phyloP scores from a whole-genome alignment of 306 rosid species.

The Gastrolobium bilobum region DNA sequence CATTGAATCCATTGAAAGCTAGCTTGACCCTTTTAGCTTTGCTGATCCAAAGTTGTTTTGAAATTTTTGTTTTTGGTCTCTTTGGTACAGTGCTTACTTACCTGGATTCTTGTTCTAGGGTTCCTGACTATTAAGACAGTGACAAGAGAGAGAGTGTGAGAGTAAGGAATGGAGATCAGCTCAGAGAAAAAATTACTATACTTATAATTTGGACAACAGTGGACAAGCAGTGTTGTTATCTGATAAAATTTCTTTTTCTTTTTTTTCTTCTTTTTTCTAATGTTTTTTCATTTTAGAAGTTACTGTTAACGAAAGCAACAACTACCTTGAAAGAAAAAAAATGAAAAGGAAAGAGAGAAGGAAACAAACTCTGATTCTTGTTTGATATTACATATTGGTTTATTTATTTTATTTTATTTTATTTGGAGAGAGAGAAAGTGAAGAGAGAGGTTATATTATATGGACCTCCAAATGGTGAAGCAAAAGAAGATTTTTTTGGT shows the following conservation, averaged over 20 bases:
- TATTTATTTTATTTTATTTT: slow-evolving; percentile 20
- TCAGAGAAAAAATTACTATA: slow-evolving; percentile 45
- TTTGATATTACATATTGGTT: slow-evolving; percentile 54
- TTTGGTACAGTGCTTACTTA: slow-evolving; percentile 14
- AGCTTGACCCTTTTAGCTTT: slow-evolving; percentile 7
- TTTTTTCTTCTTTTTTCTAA: too few species aligned
- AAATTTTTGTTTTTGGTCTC: slow-evolving; percentile 29
- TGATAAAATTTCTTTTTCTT: background rate
- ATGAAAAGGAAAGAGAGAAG: slow-evolving; percentile 41
- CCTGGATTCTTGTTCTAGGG: slow-evolving; percentile 56
- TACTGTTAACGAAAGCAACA: slow-evolving; percentile 59
- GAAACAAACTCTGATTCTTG: slow-evolving; percentile 52
- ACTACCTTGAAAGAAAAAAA: slow-evolving; percentile 47
- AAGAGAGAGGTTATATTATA: background rate
- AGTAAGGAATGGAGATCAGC: slow-evolving; percentile 21
- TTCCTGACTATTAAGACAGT: slow-evolving; percentile 43
- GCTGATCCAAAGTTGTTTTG: slow-evolving; percentile 50
- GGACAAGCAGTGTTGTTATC: slow-evolving; percentile 24
- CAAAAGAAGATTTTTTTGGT: slow-evolving; percentile 42
- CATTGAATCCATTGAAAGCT: slow-evolving; percentile 72
- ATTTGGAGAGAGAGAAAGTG: slow-evolving; percentile 18
- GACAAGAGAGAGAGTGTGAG: slow-evolving; percentile 47
- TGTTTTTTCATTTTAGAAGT: slow-evolving; percentile 41
- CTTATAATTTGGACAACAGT: slow-evolving; percentile 53
- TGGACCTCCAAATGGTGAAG: slow-evolving; percentile 59